Evolutionary conservation across 2,329 filamentous ascomycete genomes (phyloP).

Genomic region (Aspergillus floridensis): DNA sequence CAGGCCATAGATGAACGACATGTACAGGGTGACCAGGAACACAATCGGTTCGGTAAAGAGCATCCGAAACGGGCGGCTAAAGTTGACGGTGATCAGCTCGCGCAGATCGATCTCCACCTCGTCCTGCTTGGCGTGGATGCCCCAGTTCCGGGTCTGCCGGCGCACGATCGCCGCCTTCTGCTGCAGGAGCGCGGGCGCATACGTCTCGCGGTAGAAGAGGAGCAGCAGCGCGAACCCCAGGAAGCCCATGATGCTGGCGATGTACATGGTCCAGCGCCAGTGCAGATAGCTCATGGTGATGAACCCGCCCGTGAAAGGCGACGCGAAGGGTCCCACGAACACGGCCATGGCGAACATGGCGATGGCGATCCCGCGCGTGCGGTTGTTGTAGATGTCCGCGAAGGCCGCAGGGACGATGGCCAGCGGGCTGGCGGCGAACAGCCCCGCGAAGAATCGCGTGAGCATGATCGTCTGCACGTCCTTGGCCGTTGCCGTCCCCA

Average conservation of each 20-base stretch:
- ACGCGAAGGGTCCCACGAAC: constrained; percentile 49
- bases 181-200: constrained; percentile 43
- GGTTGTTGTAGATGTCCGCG: constrained; percentile 51
- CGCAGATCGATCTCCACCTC: constrained; percentile 52
- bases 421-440: constrained; percentile 46
- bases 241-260: constrained; percentile 55
- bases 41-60: constrained; percentile 43
- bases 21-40: constrained; percentile 29
- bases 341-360: constrained; percentile 51
- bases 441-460: constrained; percentile 47
- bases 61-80: constrained; percentile 43
- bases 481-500: constrained; percentile 43
- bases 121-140: constrained; percentile 55
- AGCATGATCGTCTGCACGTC: constrained; percentile 43
- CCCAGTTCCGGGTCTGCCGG: constrained; percentile 56
- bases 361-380: constrained; percentile 41
- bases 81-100: constrained; percentile 48
- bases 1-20: constrained; percentile 32
- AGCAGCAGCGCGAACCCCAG: constrained; percentile 35
- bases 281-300: constrained; percentile 48
- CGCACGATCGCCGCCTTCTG: constrained; percentile 48
- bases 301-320: constrained; percentile 53
- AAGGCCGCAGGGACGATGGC: constrained; percentile 44
- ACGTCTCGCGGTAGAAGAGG: constrained; percentile 53
- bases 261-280: constrained; percentile 54